Base-by-base conservation (phyloP, 352 stramenopile species). In the Blastocystis sp. region DNA sequence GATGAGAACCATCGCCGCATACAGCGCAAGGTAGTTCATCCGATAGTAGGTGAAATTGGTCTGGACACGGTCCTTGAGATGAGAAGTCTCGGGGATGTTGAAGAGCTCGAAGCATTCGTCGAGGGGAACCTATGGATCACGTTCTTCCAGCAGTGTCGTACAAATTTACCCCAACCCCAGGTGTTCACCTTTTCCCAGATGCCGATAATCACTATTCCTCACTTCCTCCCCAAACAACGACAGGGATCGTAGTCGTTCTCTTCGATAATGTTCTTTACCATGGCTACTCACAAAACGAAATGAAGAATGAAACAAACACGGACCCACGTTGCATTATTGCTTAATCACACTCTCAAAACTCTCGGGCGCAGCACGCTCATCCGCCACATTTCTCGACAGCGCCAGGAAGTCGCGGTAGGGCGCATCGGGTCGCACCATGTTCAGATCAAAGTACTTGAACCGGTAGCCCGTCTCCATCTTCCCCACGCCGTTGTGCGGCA, bases 21-120 rank as follows among this genome's bases (percentile, higher is more conserved):
- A 84, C 17, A 84, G 54, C 38, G 74, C 74, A 17, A 84, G 40
- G 43, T 84, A 84, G 28, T 84, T 84, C 38, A 45, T 84, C 1
- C 57, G 74, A 45, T 84, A 84, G 74, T 84, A 84, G 19, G 69
- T 84, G 14, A 84, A 64, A 54, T 84, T 84, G 74, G 68, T 84
- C 9, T 6, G 14, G 14, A 84, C 34, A 45, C 74, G 74, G 9
- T 84, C 74, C 66, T 70, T 57, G 6, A 84, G 19, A 43, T 68
- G 28, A 2, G 14, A 24, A 2, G n/a, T n/a, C 11, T 68, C 60
- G 43, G 74, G 74, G 7, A 84, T 57, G 48, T 84, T 84, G 74
- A 84, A 84, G 10, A 59, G 34, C 57, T 84, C 74, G 43, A 84
- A 84, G 48, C 74, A 84, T 34, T 84, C 74, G 21, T 38, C 74